Evolutionary conservation across 176 grass and related monocot species (phyloP), one percentile per base, ranked within the genome.

Genomic region (Ensete ventricosum): DNA sequence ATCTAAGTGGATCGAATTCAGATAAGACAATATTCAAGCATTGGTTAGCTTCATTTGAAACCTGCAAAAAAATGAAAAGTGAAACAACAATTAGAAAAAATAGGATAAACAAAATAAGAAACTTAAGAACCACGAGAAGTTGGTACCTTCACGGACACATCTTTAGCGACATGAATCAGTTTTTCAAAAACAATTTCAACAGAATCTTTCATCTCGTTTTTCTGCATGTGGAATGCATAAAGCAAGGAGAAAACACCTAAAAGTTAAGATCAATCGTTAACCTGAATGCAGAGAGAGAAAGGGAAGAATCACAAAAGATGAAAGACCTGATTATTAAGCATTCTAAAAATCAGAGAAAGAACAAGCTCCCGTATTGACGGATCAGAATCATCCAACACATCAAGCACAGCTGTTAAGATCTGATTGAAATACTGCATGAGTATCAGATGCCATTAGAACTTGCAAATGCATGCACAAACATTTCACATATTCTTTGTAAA

Each of bases 141-240:
- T 71, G 17, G 50, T 86, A 99, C 95, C 90, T 99, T 99, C 27
- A 81, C 80, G 26, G 82, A 81, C 60, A 22, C 71, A 87, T 99
- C 95, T 80, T 89, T 94, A 53, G 91, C 91, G 29, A 86, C 90
- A 79, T 99, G 91, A 73, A 99, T 64, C 22, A 99, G 83, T 78
- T 99, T 99, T 84, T 94, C 95, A 62, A 99, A 76, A 82, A 99
- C 88, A 89, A 99, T 99, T 83, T 99, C 95, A 34, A 89, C 84
- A 50, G 91, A 99, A 51, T 89, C 91, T 86, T 99, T 91, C 89
- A 94, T 91, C 63, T 73, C 82, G 78, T 82, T 82, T 85, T 94
- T 94, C 95, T 99, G 88, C 59, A 54, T 85, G 60, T 8, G 29
- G 16, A 58, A 59, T 48, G 23, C 5, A 79, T 43, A 51, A 77